Evolutionary conservation across 176 grass and related monocot genomes (phyloP), one percentile per base, ranked within the genome.

Genomic region (Oryza longistaminata): DNA sequence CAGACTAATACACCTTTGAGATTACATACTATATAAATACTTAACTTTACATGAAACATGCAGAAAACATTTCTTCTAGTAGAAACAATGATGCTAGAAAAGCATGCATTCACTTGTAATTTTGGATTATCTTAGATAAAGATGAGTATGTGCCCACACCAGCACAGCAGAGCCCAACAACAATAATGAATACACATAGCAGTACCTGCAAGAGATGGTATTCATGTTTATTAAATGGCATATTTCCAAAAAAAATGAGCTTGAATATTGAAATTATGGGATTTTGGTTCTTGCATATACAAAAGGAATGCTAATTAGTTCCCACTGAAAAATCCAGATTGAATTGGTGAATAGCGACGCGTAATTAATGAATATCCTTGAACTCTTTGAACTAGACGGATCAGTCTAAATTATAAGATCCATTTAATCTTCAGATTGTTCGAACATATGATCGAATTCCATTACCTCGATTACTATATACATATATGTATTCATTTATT

Each of bases 101-200:
- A 43, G 8, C 8, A 70, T 69, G 52, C 55, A 61, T 61, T 91
- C 75, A 91, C 2, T 76, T 55, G 21, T 90, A 92, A 40, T 86
- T 75, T 49, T 92, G 75, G 13, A 92, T 87, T 34, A 94, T 94
- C 65, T 88, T 88, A 10, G 89, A 86, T 48, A 94, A 68, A 10
- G 92, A 85, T 3, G 92, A 87, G 70, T 81, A 82, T 22, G 92
- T 94, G 87, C 92, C 92, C 49, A 91, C 55, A 70, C 55, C 73
- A 10, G 78, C 88, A 45, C 84, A 90, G 37, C 71, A 62, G 7
- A 88, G 62, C 74, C 92, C 90, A 4, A 92, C 21, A 2, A 4
- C 46, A 70, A 94, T 92, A 42, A 94, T 92, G 73, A 85, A 76
- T 3, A 74, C 80, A 42, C 92, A 94, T 2, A 86, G 26, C 40